Evolutionary conservation across 768 basidiomycete genomes (phyloP).

Genomic region (Cystobasidium ongulense): DNA sequence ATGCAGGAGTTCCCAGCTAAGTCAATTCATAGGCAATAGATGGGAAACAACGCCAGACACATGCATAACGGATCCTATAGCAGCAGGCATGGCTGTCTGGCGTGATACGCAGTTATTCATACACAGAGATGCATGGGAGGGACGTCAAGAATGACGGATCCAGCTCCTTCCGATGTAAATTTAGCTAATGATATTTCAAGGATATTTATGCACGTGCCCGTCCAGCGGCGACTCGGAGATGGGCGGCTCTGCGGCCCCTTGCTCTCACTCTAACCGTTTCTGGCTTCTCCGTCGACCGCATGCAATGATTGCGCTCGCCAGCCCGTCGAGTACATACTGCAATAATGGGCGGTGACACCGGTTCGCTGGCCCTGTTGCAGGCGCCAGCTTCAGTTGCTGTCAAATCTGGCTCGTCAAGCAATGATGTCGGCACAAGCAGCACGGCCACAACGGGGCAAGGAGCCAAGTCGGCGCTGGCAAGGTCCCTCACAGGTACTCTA

Average conservation of each 20-base stretch:
- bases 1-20: too few relatives aligned
- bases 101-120: too few relatives aligned
- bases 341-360: background rate
- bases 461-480: constrained; percentile 18
- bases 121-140: too few relatives aligned
- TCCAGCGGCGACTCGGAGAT: too few relatives aligned
- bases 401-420: background rate
- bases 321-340: background rate
- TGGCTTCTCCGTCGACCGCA: background rate
- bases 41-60: too few relatives aligned
- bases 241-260: background rate
- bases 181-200: too few relatives aligned
- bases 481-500: constrained; percentile 11
- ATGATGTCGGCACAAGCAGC: background rate
- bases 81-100: too few relatives aligned
- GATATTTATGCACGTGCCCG: too few relatives aligned
- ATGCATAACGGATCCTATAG: too few relatives aligned
- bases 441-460: background rate
- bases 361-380: background rate
- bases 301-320: background rate
- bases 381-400: background rate
- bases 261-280: background rate
- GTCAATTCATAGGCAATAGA: too few relatives aligned
- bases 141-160: too few relatives aligned
- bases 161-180: too few relatives aligned